Conservation (phyloP, 2,329 filamentous ascomycete genomes). For the Xylaria sp. region DNA sequence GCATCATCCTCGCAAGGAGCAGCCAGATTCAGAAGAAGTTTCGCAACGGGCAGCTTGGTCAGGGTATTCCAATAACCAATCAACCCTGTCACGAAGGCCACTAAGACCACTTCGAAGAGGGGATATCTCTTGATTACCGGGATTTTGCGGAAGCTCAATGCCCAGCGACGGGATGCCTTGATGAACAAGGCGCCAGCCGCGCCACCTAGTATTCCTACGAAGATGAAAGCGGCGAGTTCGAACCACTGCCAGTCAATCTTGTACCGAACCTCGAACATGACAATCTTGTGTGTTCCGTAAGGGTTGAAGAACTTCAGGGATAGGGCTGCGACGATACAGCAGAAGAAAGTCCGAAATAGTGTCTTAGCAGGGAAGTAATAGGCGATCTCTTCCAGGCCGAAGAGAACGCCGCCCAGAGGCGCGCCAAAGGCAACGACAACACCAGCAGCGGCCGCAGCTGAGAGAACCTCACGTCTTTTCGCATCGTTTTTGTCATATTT, state of each 20-base stretch:
- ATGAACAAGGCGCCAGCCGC: slow-evolving; percentile 87
- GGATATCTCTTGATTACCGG: slow-evolving; percentile 75
- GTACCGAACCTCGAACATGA: slow-evolving; percentile 92
- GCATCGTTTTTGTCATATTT: slow-evolving; percentile 95
- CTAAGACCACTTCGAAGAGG: slow-evolving; percentile 79
- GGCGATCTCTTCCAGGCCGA: slow-evolving; percentile 89
- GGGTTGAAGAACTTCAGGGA: slow-evolving; percentile 94
- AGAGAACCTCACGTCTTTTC: slow-evolving; percentile 90
- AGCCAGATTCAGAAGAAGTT: slow-evolving; percentile 83
- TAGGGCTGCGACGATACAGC: slow-evolving; percentile 87
- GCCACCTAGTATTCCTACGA: slow-evolving; percentile 83
- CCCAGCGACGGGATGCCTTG: slow-evolving; percentile 90
- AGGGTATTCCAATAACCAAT: slow-evolving; percentile 91
- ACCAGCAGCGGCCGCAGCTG: slow-evolving; percentile 83
- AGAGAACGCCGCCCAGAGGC: slow-evolving; percentile 79
- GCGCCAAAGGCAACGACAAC: slow-evolving; percentile 93
- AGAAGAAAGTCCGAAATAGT: slow-evolving; percentile 95
- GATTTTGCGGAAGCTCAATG: slow-evolving; percentile 78
- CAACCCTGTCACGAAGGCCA: slow-evolving; percentile 77
- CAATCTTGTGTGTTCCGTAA: slow-evolving; percentile 93
- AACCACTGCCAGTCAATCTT: slow-evolving; percentile 89
- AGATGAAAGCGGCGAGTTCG: slow-evolving; percentile 76
- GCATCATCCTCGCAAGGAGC: slow-evolving; percentile 75
- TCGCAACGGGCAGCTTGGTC: slow-evolving; percentile 83
- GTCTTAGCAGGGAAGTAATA: slow-evolving; percentile 99